phyloP scores from a whole-genome alignment of 2,329 filamentous ascomycete genomes.

The Lecanicillium sp. region DNA sequence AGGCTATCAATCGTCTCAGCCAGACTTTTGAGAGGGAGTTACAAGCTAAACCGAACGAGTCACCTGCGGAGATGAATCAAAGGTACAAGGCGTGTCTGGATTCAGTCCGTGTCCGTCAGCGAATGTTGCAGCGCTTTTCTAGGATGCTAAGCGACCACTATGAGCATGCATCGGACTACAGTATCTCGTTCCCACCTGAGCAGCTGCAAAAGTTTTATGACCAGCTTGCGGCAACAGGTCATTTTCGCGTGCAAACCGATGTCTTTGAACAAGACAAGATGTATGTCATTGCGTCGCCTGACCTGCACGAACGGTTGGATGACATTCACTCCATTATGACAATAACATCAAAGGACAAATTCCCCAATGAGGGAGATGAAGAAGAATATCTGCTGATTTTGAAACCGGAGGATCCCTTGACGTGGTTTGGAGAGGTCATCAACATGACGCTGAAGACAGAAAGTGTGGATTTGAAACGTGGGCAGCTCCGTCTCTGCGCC shows the following conservation, averaged over 20 bases:
- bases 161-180: constrained; percentile 94
- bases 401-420: constrained; percentile 67
- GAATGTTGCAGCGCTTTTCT: constrained; percentile 94
- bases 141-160: constrained; percentile 87
- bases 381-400: constrained; percentile 77
- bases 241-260: constrained; percentile 76
- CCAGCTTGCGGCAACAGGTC: constrained; percentile 70
- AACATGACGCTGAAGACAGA: constrained; percentile 66
- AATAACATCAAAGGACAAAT: constrained; percentile 49
- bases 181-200: constrained; percentile 63
- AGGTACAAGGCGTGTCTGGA: constrained; percentile 93
- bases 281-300: constrained; percentile 78
- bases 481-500: constrained; percentile 80
- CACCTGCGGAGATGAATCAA: constrained; percentile 84
- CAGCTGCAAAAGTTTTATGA: constrained; percentile 72
- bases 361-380: constrained; percentile 69
- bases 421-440: constrained; percentile 76
- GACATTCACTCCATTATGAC: constrained; percentile 83
- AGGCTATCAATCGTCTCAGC: constrained; percentile 81
- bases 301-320: constrained; percentile 64
- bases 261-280: constrained; percentile 66
- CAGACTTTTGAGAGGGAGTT: constrained; percentile 89
- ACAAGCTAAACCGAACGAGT: constrained; percentile 76
- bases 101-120: constrained; percentile 89
- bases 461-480: constrained; percentile 75